Conservation (phyloP, 176 grass and related monocot genomes). For the Lolium perenne region DNA sequence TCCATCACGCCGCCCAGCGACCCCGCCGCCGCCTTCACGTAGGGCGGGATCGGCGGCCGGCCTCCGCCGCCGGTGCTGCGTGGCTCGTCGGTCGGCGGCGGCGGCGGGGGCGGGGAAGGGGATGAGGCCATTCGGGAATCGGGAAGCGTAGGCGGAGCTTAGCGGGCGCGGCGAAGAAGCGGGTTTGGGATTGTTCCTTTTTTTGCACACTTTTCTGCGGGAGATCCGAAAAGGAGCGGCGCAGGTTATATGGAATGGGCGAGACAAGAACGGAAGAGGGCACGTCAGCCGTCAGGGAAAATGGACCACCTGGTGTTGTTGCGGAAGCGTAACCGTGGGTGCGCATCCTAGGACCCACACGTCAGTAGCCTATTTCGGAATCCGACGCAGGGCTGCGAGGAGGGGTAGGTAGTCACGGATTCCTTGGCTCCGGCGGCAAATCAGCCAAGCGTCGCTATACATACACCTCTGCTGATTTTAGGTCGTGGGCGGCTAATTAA, state of each 20-base stretch:
- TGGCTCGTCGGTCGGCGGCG: conserved; percentile 30
- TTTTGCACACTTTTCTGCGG: neutral
- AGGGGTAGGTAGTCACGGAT: neutral
- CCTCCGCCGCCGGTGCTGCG: neutral
- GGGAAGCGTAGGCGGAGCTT: no score
- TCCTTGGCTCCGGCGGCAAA: neutral
- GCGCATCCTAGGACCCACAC: neutral
- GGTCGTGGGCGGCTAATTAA: no score
- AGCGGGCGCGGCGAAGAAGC: no score
- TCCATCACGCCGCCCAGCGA: conserved; percentile 90
- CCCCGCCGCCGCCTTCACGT: conserved; percentile 80
- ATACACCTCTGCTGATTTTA: no score
- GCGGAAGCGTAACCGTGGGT: neutral
- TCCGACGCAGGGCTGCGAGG: neutral
- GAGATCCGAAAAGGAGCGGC: conserved; percentile 31
- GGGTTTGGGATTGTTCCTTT: neutral
- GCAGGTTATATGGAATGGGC: conserved; percentile 17
- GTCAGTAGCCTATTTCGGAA: neutral
- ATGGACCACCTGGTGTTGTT: neutral
- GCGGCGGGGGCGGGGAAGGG: neutral
- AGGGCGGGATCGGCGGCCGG: conserved; percentile 52
- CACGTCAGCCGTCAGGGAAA: conserved; percentile 18
- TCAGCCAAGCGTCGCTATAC: neutral
- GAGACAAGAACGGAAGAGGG: neutral
- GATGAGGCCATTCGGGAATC: conserved; percentile 17